phyloP scores from a whole-genome alignment of 352 stramenopile genomes.

The Globisporangium emineosum region DNA sequence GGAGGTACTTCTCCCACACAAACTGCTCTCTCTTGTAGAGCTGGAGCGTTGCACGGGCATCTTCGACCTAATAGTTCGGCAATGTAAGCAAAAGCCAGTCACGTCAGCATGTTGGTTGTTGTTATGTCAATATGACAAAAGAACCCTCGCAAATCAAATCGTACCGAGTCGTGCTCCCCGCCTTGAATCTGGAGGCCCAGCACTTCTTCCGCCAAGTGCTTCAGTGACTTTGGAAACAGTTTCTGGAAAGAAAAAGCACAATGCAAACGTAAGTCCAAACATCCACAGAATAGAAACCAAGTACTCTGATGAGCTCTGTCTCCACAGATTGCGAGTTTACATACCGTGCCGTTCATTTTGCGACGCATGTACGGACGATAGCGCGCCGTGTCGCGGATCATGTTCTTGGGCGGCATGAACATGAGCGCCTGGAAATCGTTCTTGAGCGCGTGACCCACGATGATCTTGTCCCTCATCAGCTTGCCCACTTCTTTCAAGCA shows the following conservation, averaged over 20 bases:
- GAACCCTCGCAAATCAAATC: too few species aligned
- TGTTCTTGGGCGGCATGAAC: conserved; percentile 75
- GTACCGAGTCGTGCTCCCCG: conserved; percentile 86
- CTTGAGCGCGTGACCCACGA: conserved; percentile 78
- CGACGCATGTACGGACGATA: conserved; percentile 86
- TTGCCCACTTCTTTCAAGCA: conserved; percentile 84
- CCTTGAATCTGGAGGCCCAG: conserved; percentile 65
- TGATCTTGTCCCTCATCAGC: conserved; percentile 75
- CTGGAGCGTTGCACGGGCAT: conserved; percentile 68
- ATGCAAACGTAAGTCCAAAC: not conserved
- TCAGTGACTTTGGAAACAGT: conserved; percentile 82
- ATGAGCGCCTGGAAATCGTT: conserved; percentile 88
- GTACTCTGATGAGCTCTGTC: not conserved
- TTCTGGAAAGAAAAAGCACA: conserved; percentile 41
- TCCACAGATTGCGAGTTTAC: conserved; percentile 4
- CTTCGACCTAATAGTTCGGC: conserved; percentile 43
- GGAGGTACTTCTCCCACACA: conserved; percentile 83
- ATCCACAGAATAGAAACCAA: not conserved
- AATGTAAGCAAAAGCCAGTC: conserved; percentile 3
- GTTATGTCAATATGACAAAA: too few species aligned
- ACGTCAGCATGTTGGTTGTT: not conserved
- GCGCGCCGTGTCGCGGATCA: conserved; percentile 81
- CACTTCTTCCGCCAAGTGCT: conserved; percentile 69
- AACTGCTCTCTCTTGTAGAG: conserved; percentile 86
- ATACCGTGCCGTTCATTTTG: conserved; percentile 80